Conservation (phyloP, 495 filamentous ascomycete genomes). For the Pyronema domesticum region DNA sequence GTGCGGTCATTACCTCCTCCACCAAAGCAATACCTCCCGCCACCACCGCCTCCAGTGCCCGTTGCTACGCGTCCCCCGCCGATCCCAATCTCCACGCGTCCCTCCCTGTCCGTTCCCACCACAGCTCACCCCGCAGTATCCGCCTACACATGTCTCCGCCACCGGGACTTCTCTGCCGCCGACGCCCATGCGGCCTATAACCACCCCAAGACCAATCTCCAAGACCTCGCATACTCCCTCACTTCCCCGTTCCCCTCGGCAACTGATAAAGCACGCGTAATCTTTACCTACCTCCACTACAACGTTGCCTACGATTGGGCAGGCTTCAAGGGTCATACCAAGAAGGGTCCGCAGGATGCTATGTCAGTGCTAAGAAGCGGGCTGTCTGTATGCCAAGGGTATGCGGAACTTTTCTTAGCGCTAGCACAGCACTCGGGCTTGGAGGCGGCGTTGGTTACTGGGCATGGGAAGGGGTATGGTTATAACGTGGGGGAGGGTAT, state of each 20-base stretch:
- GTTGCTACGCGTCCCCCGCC: constrained; percentile 25
- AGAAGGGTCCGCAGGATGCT: constrained; percentile 46
- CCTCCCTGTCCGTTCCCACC: neutral
- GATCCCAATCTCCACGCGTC: constrained; percentile 15
- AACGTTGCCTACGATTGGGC: constrained; percentile 72
- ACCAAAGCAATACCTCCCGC: neutral
- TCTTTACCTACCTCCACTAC: constrained; percentile 93
- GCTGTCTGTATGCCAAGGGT: constrained; percentile 79
- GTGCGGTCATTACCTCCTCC: neutral
- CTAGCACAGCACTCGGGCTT: constrained; percentile 61
- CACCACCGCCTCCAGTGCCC: constrained; percentile 30
- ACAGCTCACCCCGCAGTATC: neutral
- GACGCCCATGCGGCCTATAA: constrained; percentile 56
- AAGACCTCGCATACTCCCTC: constrained; percentile 56
- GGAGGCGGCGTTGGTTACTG: constrained; percentile 45
- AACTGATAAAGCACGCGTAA: constrained; percentile 77
- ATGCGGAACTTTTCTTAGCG: constrained; percentile 61
- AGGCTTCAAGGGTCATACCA: constrained; percentile 50
- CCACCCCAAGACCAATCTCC: constrained; percentile 23
- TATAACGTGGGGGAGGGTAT: constrained; percentile 31
- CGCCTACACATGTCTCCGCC: constrained; percentile 44
- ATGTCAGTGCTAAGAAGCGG: constrained; percentile 50
- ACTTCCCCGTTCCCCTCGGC: constrained; percentile 58
- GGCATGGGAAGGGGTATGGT: constrained; percentile 79
- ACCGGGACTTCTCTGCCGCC: constrained; percentile 70